A percentile compares a stretch with the other conserved stretches of the same genome.
phyloP scores from a whole-genome alignment of 768 basidiomycete genomes.

The Cytidiella melzeri region DNA sequence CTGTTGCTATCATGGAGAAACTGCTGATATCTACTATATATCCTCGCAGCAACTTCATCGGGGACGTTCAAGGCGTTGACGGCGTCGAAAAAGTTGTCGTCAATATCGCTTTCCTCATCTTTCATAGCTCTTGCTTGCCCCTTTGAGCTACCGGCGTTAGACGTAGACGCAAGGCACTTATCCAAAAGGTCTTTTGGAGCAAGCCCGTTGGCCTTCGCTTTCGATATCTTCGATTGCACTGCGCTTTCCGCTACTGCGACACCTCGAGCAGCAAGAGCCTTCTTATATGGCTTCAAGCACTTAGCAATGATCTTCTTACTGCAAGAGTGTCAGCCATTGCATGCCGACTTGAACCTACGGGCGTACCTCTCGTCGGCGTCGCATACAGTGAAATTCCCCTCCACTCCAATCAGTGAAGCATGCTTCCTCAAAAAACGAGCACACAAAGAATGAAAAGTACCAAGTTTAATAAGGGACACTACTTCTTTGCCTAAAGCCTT shows the following conservation, averaged over 20 bases:
- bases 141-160: background rate
- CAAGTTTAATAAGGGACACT: conserved; percentile 54
- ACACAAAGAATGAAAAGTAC: conserved; percentile 78
- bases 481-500: conserved; percentile 58
- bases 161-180: background rate
- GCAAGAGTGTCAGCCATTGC: background rate
- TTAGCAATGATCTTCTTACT: conserved; percentile 65
- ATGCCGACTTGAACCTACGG: background rate
- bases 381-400: conserved; percentile 74
- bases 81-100: background rate
- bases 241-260: conserved; percentile 49
- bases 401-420: conserved; percentile 48
- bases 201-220: conserved; percentile 58
- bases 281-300: conserved; percentile 51
- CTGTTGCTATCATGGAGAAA: conserved; percentile 56
- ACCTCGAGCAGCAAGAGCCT: conserved; percentile 38
- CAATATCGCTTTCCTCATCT: background rate
- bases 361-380: conserved; percentile 74
- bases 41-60: conserved; percentile 17
- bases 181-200: conserved; percentile 41
- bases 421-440: conserved; percentile 67
- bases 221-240: conserved; percentile 61
- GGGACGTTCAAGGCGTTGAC: conserved; percentile 1
- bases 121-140: background rate
- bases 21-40: conserved; percentile 65